These are phyloP conservation scores for Podospora australis DNA, from an alignment of 495 filamentous ascomycete genomes.

Conservation along the genomic window DNA sequence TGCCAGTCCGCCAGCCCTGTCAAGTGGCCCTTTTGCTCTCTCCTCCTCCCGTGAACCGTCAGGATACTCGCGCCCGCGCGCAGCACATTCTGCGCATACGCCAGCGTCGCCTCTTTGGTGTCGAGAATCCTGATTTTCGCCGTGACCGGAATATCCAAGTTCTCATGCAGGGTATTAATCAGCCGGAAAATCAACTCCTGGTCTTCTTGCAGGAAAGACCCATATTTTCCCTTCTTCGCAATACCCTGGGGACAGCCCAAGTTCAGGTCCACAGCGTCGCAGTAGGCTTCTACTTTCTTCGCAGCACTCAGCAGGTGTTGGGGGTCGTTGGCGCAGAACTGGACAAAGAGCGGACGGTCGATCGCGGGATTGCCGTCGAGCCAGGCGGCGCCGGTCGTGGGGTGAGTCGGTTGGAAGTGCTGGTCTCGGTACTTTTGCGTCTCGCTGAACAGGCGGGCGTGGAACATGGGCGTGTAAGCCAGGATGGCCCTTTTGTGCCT, in stretches of 20 bases:
- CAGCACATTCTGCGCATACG: constrained; percentile 84
- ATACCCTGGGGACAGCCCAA: constrained; percentile 98
- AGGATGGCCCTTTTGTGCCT: constrained; percentile 54
- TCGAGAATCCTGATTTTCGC: constrained; percentile 93
- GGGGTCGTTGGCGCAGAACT: constrained; percentile 93
- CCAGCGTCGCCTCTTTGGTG: constrained; percentile 74
- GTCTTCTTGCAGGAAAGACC: constrained; percentile 91
- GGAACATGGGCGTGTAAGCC: constrained; percentile 91
- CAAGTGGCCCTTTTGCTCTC: constrained; percentile 94
- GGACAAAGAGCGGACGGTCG: constrained; percentile 87
- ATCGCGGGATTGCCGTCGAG: constrained; percentile 79
- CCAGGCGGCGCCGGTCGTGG: constrained; percentile 29
- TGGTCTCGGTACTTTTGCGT: constrained; percentile 65
- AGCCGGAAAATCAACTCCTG: constrained; percentile 72
- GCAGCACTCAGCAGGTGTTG: constrained; percentile 71
- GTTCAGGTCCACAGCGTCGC: constrained; percentile 94
- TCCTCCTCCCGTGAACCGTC: constrained; percentile 79
- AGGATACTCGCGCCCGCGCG: constrained; percentile 86
- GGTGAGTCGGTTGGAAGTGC: constrained; percentile 63
- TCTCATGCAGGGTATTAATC: constrained; percentile 67
- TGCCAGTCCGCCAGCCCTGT: constrained; percentile 93
- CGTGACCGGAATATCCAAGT: constrained; percentile 76
- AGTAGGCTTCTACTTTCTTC: constrained; percentile 67
- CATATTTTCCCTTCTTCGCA: constrained; percentile 82
- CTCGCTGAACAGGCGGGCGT: constrained; percentile 76